These are phyloP conservation scores for Schwanniomyces vanrijiae DNA, from an alignment of 805 yeast genomes.

Conservation along the genomic window DNA sequence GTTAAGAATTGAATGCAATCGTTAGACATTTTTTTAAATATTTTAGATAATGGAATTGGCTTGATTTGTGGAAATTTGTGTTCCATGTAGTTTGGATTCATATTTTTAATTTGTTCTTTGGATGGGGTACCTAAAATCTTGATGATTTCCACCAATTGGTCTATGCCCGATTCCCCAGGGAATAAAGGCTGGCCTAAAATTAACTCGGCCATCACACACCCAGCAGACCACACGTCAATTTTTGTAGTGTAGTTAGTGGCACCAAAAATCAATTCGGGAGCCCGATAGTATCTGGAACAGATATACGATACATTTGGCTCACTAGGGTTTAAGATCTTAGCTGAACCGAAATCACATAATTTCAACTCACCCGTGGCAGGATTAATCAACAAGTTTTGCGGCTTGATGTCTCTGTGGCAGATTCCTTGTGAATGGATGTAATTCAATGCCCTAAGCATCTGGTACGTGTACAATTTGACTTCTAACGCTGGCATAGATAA, in stretches of 20 bases:
- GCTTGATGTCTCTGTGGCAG: slow-evolving; percentile 93
- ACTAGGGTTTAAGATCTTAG: slow-evolving; percentile 82
- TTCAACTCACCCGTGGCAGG: slow-evolving; percentile 83
- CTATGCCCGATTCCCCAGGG: slow-evolving; percentile 98
- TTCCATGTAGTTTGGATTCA: slow-evolving; percentile 97
- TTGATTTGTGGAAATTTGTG: slow-evolving; percentile 90
- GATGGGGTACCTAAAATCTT: slow-evolving; percentile 95
- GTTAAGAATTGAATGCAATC: slow-evolving; percentile 59
- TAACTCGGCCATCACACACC: slow-evolving; percentile 97
- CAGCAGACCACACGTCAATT: slow-evolving; percentile 96
- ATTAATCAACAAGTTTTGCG: slow-evolving; percentile 84
- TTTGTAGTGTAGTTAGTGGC: slow-evolving; percentile 95
- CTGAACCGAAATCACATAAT: slow-evolving; percentile 95
- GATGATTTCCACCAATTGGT: slow-evolving; percentile 94
- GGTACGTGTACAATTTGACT: slow-evolving; percentile 80
- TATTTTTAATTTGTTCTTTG: slow-evolving; percentile 83
- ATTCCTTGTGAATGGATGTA: slow-evolving; percentile 76
- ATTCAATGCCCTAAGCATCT: slow-evolving; percentile 73
- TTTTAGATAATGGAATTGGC: slow-evolving; percentile 69
- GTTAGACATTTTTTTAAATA: slow-evolving; percentile 56
- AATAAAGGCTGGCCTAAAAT: slow-evolving; percentile 94
- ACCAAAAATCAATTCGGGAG: slow-evolving; percentile 97
- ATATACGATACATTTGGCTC: slow-evolving; percentile 97
- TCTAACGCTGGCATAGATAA: slow-evolving; percentile 86
- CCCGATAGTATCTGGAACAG: slow-evolving; percentile 94